These are phyloP conservation scores for Kalaharituber pfeilii DNA, from an alignment of 2,329 filamentous ascomycete genomes.

Conservation along the genomic window DNA sequence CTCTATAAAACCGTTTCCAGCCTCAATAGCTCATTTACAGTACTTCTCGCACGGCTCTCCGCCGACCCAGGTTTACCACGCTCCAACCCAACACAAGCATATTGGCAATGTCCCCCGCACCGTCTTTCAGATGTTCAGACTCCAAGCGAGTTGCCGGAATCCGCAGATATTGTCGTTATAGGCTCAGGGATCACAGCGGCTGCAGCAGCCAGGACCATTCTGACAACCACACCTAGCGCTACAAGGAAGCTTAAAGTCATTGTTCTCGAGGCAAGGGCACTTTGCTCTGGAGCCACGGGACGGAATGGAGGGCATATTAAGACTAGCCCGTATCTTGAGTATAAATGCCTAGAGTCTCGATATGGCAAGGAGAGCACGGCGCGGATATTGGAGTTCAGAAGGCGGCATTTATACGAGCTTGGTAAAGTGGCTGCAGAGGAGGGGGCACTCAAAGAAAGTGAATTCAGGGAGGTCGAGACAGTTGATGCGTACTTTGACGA, in stretches of 20 bases:
- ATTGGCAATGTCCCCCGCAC: conserved; percentile 34
- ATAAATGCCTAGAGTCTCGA: conserved; percentile 24
- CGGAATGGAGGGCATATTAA: conserved; percentile 39
- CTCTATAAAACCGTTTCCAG: no score
- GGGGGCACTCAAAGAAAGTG: conserved; percentile 24
- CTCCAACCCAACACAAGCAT: conserved; percentile 30
- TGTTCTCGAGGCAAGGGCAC: conserved; percentile 35
- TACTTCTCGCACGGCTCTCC: no score
- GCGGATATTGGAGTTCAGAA: conserved; percentile 31
- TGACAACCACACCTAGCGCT: conserved; percentile 14
- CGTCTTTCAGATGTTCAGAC: conserved; percentile 26
- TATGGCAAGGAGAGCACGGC: conserved; percentile 28
- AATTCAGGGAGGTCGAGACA: conserved; percentile 30
- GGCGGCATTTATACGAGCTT: conserved; percentile 30
- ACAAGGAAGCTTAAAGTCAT: conserved; percentile 24
- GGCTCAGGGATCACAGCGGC: conserved; percentile 39
- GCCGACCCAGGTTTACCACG: conserved; percentile 31
- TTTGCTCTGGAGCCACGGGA: conserved; percentile 38
- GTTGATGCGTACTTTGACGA: conserved; percentile 32
- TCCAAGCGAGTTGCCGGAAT: conserved; percentile 26
- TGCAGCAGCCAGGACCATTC: conserved; percentile 27
- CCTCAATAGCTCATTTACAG: no score
- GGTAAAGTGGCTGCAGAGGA: conserved; percentile 28
- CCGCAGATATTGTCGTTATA: conserved; percentile 36
- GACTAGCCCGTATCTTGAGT: conserved; percentile 31